Base-by-base conservation (phyloP, 139 green algal species). In the Coccomyxa sp. region DNA sequence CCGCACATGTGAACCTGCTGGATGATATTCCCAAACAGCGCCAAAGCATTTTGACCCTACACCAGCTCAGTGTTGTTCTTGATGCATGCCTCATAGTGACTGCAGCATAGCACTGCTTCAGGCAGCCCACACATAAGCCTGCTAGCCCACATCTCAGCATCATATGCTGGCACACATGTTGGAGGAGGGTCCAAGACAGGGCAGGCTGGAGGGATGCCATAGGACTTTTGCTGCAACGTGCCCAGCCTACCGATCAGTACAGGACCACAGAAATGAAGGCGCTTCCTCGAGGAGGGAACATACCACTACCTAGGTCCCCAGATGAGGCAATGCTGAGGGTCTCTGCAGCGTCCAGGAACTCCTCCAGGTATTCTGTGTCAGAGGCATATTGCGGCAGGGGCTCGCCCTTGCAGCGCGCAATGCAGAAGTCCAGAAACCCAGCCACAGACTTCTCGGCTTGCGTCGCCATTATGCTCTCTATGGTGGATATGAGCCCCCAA, bases 391-490 rank as follows among this genome's bases (percentile, higher is more conserved):
- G 18, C 27, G 50, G 50, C 50, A 64, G 27, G 22, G 50, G 3
- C 50, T 64, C 50, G 18, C 27, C 50, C 27, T 22, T 64, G 27
- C 50, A 64, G 18, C 50, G 22, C 50, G 22, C 50, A 18, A 22
- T 22, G 5, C 50, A 64, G 27, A 64, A 64, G 2, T 64, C 50
- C 50, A 64, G 50, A 22, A 64, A 64, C 18, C 18, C 22, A 18
- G 22, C 18, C 39, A 74, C 69, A 41, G 31, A 39, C 10, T 74
- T 27, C n/a, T 40, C 1, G 14, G 33, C 69, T 8, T 75, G 70
- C 70, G 35, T 8, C 36, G 70, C 70, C 70, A 75, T 75, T 35
- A 29, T 75, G 36, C 40, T 36, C 70, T 75, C 70, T 55, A 75
- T 75, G 29, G 37, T 75, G 1, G 36, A 39, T 9, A 75, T 36